Evolutionary conservation across 148 eudicot genomes (phyloP).

Genomic region (Euryodendron excelsum): DNA sequence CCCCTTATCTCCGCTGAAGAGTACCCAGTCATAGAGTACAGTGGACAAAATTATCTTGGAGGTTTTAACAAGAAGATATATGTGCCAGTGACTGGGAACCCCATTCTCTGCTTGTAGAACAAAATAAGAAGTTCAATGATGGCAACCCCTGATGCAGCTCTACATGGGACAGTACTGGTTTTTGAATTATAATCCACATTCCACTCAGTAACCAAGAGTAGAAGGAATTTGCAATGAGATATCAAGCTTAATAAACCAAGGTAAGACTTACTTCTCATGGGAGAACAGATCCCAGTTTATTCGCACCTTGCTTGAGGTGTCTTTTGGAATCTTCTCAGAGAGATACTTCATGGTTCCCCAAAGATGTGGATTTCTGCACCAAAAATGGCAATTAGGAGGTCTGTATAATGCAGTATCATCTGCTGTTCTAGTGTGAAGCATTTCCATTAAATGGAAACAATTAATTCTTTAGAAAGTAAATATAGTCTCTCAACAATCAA

Average conservation of each 20-base stretch:
- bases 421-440: not conserved
- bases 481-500: not conserved
- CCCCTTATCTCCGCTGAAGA: not conserved
- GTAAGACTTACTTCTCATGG: slow-evolving; percentile 71
- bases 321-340: slow-evolving; percentile 93
- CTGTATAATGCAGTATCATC: not conserved
- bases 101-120: no score
- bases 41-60: not conserved
- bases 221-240: slow-evolving; percentile 1
- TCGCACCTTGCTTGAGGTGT: slow-evolving; percentile 92
- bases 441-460: not conserved
- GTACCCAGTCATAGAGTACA: not conserved
- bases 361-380: slow-evolving; percentile 83
- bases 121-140: not conserved
- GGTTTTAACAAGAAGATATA: not conserved
- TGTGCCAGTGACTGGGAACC: not conserved
- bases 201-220: not conserved
- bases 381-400: slow-evolving; percentile 19
- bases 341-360: slow-evolving; percentile 99
- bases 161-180: not conserved
- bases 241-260: not conserved
- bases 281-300: slow-evolving; percentile 91
- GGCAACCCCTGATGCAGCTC: not conserved
- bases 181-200: not conserved
- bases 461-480: not conserved